Percentiles rank a stretch among this genome's conserved stretches.
phyloP scores from a whole-genome alignment of 2,329 filamentous ascomycete species.

The Paraphoma chrysanthemicola region DNA sequence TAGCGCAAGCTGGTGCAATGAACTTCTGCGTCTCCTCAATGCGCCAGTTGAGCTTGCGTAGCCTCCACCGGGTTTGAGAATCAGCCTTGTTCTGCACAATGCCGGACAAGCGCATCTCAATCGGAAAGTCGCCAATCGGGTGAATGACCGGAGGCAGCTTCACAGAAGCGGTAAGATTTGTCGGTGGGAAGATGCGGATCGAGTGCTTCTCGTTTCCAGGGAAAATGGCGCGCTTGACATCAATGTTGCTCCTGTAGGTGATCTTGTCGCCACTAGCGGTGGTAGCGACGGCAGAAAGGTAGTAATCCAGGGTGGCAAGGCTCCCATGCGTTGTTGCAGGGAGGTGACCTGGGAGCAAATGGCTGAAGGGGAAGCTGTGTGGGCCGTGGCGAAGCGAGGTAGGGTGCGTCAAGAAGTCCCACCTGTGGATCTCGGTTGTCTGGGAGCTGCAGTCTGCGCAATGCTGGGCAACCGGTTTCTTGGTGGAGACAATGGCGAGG shows the following conservation, averaged over 20 bases:
- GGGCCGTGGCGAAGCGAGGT: conserved; percentile 56
- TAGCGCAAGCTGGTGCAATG: conserved; percentile 78
- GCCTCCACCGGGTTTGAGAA: conserved; percentile 81
- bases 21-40: conserved; percentile 87
- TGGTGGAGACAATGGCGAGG: conserved; percentile 73
- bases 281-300: conserved; percentile 62
- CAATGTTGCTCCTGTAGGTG: conserved; percentile 71
- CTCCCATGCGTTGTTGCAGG: conserved; percentile 80
- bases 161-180: conserved; percentile 86
- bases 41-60: conserved; percentile 91
- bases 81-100: conserved; percentile 73
- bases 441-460: conserved; percentile 79
- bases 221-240: conserved; percentile 80
- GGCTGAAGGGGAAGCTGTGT: conserved; percentile 88
- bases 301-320: conserved; percentile 78
- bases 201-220: conserved; percentile 85
- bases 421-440: conserved; percentile 76
- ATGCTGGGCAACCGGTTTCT: conserved; percentile 80
- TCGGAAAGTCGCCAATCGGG: conserved; percentile 80
- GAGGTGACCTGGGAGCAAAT: conserved; percentile 83
- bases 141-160: conserved; percentile 84
- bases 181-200: conserved; percentile 93
- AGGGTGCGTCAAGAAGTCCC: conserved; percentile 69
- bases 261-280: conserved; percentile 67
- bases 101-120: conserved; percentile 85